phyloP scores from a whole-genome alignment of 495 filamentous ascomycete genomes.

The Aspergillus leporis region DNA sequence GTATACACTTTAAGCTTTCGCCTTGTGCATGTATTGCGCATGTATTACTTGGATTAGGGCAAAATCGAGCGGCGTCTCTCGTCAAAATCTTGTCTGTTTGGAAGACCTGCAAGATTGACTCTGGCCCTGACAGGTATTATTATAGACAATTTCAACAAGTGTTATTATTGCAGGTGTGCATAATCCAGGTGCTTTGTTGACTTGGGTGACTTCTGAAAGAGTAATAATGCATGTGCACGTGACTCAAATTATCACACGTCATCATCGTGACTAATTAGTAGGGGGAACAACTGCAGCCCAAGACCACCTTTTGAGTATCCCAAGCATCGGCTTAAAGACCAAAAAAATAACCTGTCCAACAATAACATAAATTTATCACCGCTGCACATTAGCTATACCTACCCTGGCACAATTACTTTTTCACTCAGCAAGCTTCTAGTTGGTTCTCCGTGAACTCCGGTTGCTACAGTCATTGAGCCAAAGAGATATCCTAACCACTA shows the following conservation, averaged over 20 bases:
- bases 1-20: conserved; percentile 10
- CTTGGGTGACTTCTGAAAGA: too few species aligned
- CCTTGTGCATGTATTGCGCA: neutral
- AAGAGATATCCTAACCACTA: neutral
- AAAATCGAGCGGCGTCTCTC: neutral
- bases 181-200: too few species aligned
- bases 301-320: neutral
- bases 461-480: neutral
- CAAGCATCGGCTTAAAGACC: neutral
- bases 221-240: neutral
- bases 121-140: neutral
- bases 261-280: neutral
- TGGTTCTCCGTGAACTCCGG: neutral
- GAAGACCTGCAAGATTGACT: neutral
- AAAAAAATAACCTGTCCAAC: neutral
- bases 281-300: neutral
- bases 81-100: neutral
- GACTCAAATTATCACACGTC: neutral
- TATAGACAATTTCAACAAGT: neutral
- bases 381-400: neutral
- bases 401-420: neutral
- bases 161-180: too few species aligned
- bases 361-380: neutral
- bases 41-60: neutral
- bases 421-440: neutral